Conservation (phyloP, 345 rosid species). For the Citrus reticulata region DNA sequence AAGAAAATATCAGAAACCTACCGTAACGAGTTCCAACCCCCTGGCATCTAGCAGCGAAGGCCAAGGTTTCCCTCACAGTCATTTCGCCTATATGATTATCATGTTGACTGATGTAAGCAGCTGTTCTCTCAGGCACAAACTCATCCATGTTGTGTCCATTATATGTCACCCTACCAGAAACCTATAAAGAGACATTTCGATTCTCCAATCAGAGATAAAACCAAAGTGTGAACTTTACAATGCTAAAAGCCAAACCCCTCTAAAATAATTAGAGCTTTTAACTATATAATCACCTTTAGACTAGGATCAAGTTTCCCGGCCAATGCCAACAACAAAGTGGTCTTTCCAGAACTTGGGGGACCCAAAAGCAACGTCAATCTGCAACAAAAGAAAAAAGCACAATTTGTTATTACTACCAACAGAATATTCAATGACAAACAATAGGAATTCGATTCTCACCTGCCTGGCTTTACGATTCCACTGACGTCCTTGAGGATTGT, state of each 20-base stretch:
- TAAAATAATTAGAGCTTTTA: neutral
- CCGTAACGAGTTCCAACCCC: conserved; percentile 60
- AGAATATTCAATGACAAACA: neutral
- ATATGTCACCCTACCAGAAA: conserved; percentile 41
- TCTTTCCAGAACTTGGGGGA: conserved; percentile 85
- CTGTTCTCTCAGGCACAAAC: conserved; percentile 46
- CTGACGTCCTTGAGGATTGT: conserved; percentile 64
- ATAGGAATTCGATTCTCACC: conserved; percentile 25
- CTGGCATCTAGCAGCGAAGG: conserved; percentile 81
- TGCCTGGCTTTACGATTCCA: conserved; percentile 69
- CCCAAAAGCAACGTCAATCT: conserved; percentile 83
- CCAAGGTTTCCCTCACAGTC: conserved; percentile 89
- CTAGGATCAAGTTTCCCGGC: conserved; percentile 66
- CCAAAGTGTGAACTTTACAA: conserved; percentile 13
- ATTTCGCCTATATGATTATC: conserved; percentile 77
- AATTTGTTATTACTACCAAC: neutral
- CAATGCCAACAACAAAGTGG: conserved; percentile 67
- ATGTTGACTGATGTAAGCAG: conserved; percentile 66
- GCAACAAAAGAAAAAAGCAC: neutral
- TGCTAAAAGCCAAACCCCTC: conserved; percentile 2
- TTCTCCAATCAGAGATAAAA: conserved; percentile 9
- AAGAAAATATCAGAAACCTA: conserved; percentile 14
- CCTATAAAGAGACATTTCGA: conserved; percentile 15
- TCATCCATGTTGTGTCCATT: conserved; percentile 48
- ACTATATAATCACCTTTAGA: conserved; percentile 41